phyloP scores from a whole-genome alignment of 1,284 basidiomycete species.

The Pyrrhoderma noxium region DNA sequence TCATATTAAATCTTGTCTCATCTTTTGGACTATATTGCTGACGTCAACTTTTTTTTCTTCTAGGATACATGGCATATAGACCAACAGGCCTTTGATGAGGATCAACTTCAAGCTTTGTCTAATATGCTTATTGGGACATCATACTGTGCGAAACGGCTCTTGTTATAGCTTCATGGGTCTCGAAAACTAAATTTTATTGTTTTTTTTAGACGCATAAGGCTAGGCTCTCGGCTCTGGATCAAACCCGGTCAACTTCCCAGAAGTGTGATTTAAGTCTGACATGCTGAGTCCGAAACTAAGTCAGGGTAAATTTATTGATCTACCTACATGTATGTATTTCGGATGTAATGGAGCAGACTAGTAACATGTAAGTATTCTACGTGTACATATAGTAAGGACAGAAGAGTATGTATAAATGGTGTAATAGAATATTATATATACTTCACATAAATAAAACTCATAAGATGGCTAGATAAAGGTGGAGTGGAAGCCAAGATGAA shows the following conservation, averaged over 20 bases:
- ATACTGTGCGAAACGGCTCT: slow-evolving; percentile 51
- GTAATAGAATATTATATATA: too few species aligned
- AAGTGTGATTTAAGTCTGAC: not conserved
- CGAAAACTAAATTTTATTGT: not conserved
- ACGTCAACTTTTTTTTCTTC: slow-evolving; percentile 7
- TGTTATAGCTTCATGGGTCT: slow-evolving; percentile 24
- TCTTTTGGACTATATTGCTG: not conserved
- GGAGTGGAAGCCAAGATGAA: too few species aligned
- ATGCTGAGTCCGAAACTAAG: not conserved
- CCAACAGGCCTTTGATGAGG: slow-evolving; percentile 83
- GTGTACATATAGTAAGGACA: too few species aligned
- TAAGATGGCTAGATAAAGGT: too few species aligned
- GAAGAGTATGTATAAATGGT: too few species aligned
- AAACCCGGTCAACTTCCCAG: not conserved
- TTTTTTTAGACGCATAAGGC: slow-evolving; percentile 7
- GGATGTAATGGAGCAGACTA: too few species aligned
- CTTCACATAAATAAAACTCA: too few species aligned
- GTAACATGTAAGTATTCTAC: too few species aligned
- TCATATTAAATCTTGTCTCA: slow-evolving; percentile 5
- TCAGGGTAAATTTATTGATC: too few species aligned
- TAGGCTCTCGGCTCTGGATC: not conserved
- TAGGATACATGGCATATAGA: slow-evolving; percentile 92
- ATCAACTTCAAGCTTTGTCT: slow-evolving; percentile 81
- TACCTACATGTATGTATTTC: too few species aligned
- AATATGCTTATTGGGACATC: slow-evolving; percentile 88